Conservation (phyloP, 306 rosid species). For the Echinosophora koreensis region DNA sequence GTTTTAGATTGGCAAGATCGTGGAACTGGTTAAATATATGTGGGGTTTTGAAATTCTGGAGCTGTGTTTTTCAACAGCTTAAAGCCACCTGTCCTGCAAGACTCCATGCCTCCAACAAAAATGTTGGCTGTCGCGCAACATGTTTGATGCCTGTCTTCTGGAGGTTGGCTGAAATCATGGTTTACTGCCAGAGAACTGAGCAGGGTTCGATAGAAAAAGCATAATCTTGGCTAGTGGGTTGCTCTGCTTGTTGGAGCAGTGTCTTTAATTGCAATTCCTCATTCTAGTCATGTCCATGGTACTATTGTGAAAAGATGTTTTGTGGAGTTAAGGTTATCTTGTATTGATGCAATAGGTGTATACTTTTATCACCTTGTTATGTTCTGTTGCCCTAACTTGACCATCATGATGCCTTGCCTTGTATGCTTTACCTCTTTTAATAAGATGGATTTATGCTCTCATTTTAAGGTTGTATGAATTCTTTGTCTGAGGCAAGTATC, state of each 20-base stretch:
- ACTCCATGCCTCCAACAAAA: slow-evolving; percentile 23
- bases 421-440: neutral
- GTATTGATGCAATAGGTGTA: neutral
- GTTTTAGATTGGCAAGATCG: slow-evolving; percentile 50
- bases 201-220: slow-evolving; percentile 43
- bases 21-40: slow-evolving; percentile 49
- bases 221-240: slow-evolving; percentile 30
- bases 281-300: neutral
- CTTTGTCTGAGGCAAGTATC: slow-evolving; percentile 13
- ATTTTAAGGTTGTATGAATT: slow-evolving; percentile 17
- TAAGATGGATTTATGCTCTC: neutral
- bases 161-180: slow-evolving; percentile 47
- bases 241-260: slow-evolving; percentile 46
- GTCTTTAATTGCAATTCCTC: slow-evolving; percentile 32
- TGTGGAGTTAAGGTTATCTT: slow-evolving; percentile 26
- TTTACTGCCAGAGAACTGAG: slow-evolving; percentile 47
- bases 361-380: neutral
- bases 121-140: slow-evolving; percentile 33
- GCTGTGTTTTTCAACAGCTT: slow-evolving; percentile 26
- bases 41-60: slow-evolving; percentile 51
- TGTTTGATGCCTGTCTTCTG: slow-evolving; percentile 30
- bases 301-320: neutral
- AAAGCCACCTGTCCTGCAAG: slow-evolving; percentile 38
- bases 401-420: neutral
- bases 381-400: slow-evolving; percentile 25